Conservation (phyloP, 1,284 basidiomycete species). For the Pseudomicrostroma phylloplanum region DNA sequence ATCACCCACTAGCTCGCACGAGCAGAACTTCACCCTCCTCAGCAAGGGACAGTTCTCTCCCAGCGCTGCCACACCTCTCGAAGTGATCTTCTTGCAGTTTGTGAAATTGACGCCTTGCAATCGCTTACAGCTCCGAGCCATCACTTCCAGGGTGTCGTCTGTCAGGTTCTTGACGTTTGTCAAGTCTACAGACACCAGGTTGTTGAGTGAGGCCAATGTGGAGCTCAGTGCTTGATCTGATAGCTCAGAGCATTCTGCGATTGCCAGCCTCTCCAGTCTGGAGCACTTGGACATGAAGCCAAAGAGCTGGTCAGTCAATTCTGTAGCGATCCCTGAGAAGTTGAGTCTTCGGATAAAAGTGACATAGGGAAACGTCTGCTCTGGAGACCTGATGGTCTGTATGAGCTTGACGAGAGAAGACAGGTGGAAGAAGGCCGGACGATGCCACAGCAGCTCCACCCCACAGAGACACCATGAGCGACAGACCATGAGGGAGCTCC, state of each 20-base stretch:
- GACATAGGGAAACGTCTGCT: conserved; percentile 75
- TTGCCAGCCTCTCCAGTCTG: conserved; percentile 81
- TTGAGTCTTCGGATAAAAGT: conserved; percentile 85
- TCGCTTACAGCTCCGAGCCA: conserved; percentile 59
- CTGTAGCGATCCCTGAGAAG: conserved; percentile 67
- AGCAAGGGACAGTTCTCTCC: conserved; percentile 72
- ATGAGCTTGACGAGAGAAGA: conserved; percentile 63
- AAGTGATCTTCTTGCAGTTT: conserved; percentile 74
- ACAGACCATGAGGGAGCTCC: conserved; percentile 61
- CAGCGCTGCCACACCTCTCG: conserved; percentile 70
- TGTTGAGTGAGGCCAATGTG: conserved; percentile 66
- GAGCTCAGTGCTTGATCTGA: conserved; percentile 64
- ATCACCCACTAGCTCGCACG: conserved; percentile 36
- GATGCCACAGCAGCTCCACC: conserved; percentile 91
- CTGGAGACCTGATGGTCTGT: conserved; percentile 38
- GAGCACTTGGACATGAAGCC: conserved; percentile 68
- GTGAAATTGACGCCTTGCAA: conserved; percentile 89
- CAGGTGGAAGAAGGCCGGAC: conserved; percentile 69
- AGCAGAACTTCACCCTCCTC: conserved; percentile 55
- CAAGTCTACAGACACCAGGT: conserved; percentile 82
- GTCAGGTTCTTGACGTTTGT: conserved; percentile 54
- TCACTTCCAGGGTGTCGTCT: conserved; percentile 31
- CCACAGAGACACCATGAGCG: conserved; percentile 91
- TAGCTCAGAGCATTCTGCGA: conserved; percentile 73
- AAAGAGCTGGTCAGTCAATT: conserved; percentile 74